phyloP scores from a whole-genome alignment of 2,329 filamentous ascomycete genomes.

The Colletotrichum sp. region DNA sequence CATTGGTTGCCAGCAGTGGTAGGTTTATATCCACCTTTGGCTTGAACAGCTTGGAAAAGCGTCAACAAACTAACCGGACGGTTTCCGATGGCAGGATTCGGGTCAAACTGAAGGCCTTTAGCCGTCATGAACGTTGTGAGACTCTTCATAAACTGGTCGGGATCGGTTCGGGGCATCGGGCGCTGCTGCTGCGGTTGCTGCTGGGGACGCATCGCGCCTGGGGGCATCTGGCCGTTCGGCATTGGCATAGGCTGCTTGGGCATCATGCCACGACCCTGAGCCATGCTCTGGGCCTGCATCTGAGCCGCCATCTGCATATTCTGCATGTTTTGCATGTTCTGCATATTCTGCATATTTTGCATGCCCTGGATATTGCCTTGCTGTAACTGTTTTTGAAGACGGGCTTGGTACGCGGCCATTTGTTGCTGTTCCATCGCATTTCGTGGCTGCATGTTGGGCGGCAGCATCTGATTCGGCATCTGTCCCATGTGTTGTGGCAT shows the following conservation, averaged over 20 bases:
- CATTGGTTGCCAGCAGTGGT: conserved; percentile 75
- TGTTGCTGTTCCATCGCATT: conserved; percentile 75
- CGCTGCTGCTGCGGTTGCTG: conserved; percentile 38
- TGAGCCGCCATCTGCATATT: conserved; percentile 55
- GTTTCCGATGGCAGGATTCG: conserved; percentile 75
- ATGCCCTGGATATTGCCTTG: conserved; percentile 56
- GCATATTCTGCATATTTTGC: conserved; percentile 41
- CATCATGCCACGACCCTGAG: conserved; percentile 55
- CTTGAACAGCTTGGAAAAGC: conserved; percentile 76
- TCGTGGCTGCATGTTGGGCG: conserved; percentile 46
- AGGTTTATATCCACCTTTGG: conserved; percentile 79
- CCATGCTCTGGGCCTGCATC: conserved; percentile 51
- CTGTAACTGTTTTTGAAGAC: conserved; percentile 78
- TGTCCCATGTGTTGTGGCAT: conserved; percentile 44
- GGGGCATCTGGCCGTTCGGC: conserved; percentile 62
- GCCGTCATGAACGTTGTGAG: conserved; percentile 79
- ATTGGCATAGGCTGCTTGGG: conserved; percentile 56
- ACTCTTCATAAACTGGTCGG: conserved; percentile 77
- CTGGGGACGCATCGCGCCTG: conserved; percentile 56
- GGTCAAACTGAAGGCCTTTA: conserved; percentile 75
- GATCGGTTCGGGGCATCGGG: conserved; percentile 50
- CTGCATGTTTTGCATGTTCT: conserved; percentile 44
- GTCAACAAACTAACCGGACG: conserved; percentile 76
- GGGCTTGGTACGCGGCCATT: conserved; percentile 80
- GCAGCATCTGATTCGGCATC: conserved; percentile 37